Conservation (phyloP, 2,329 filamentous ascomycete species). For the Cercospora berteroae region DNA sequence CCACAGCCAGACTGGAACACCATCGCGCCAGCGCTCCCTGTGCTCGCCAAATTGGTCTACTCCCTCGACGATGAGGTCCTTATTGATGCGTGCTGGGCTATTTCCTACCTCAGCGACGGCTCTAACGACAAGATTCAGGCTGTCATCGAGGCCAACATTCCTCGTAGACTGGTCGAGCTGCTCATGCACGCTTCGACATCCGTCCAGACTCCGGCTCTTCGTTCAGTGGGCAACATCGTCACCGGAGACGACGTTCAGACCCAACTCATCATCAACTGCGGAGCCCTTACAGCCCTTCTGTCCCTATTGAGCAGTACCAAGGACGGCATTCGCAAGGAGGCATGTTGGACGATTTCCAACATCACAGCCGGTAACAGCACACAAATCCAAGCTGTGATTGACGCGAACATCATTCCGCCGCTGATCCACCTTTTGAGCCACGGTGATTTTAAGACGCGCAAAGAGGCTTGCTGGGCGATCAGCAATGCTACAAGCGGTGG, state of each 20-base stretch:
- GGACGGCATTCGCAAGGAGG: slow-evolving; percentile 98
- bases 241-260: slow-evolving; percentile 98
- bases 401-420: slow-evolving; percentile 94
- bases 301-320: slow-evolving; percentile 94
- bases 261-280: slow-evolving; percentile 98
- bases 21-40: slow-evolving; percentile 89
- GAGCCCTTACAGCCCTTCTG: slow-evolving; percentile 85
- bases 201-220: slow-evolving; percentile 93
- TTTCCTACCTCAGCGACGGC: slow-evolving; percentile 96
- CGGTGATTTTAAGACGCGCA: slow-evolving; percentile 97
- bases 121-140: slow-evolving; percentile 99
- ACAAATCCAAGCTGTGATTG: slow-evolving; percentile 94
- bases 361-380: slow-evolving; percentile 96
- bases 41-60: slow-evolving; percentile 95
- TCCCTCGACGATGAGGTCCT: slow-evolving; percentile 97
- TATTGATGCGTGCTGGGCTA: slow-evolving; percentile 99
- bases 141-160: slow-evolving; percentile 96
- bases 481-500: slow-evolving; percentile 97
- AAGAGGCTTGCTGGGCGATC: slow-evolving; percentile 99
- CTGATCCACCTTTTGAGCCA: slow-evolving; percentile 94
- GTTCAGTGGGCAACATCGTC: slow-evolving; percentile 97
- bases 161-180: slow-evolving; percentile 90
- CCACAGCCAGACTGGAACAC: slow-evolving; percentile 97
- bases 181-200: slow-evolving; percentile 98
- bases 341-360: slow-evolving; percentile 99